Evolutionary conservation across 2,329 filamentous ascomycete genomes (phyloP), one percentile per base, ranked within the genome.

Genomic region (Akanthomyces lecanii): DNA sequence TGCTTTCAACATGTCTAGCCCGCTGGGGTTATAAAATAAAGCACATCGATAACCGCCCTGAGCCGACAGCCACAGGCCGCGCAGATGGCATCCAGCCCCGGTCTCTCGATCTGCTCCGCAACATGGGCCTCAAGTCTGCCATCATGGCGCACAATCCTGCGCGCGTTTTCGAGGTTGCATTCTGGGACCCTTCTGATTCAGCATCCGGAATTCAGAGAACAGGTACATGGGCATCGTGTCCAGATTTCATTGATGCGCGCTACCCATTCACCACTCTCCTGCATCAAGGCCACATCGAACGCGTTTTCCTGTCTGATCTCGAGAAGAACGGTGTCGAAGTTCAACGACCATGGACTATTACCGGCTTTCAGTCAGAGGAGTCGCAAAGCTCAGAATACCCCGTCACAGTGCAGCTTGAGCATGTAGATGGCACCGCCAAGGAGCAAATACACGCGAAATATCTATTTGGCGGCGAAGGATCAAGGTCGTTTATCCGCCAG

Each of bases 1-100:
- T 96, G 77, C 83, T 97, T 28, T 95, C 92, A 10, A 92, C 92
- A 36, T 94, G 90, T 73, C 84, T 97, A 65, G 90, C 91, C 65
- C 84, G 92, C 79, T 97, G 92, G 91, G 93, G 93, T 23, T 97
- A 97, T 81, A 92, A 87, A 75, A 91, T 97, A 76, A 96, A 94
- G 81, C 92, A 97, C 77, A 92, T 97, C 72, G 93, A 97, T 78
- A 96, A 96, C 77, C 85, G 92, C 64, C 82, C 91, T 2, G 90
- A 94, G 71, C 92, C 92, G 18, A 97, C 92, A 14, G 72, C 86
- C 2, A 96, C 92, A 23, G 92, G 92, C 60, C 90, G 92, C 67
- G 93, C 92, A 62, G 92, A 97, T 76, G 92, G 92, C 66, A 96
- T 97, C 63, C 92, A 97, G 77, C 92, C 92, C 44, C 88, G 93